Percentiles rank a stretch among this genome's conserved stretches.
phyloP scores from a whole-genome alignment of 2,329 filamentous ascomycete species.

The Lecanoromycetidae sp. region DNA sequence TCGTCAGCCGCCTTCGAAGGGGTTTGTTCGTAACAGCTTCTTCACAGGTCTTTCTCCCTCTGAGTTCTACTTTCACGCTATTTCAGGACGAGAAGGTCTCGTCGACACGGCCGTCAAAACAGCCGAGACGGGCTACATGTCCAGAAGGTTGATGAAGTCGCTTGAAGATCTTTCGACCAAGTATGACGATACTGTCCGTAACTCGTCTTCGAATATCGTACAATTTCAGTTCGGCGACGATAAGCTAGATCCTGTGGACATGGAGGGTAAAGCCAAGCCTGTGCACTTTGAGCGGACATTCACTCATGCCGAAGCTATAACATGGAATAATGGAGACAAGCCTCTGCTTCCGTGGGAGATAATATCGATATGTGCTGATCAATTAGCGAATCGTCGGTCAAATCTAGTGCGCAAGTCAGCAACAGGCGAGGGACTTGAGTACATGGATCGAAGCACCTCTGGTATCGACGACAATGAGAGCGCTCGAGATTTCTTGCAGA shows the following conservation, averaged over 20 bases:
- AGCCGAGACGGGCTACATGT: conserved; percentile 98
- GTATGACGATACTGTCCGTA: conserved; percentile 91
- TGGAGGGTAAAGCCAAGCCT: conserved; percentile 87
- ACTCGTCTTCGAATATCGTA: conserved; percentile 75
- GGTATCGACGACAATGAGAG: conserved; percentile 56
- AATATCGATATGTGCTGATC: conserved; percentile 51
- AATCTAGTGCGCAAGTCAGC: conserved; percentile 53
- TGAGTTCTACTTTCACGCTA: conserved; percentile 96
- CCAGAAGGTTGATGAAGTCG: conserved; percentile 92
- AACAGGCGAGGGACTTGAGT: conserved; percentile 50
- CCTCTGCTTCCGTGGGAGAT: conserved; percentile 67
- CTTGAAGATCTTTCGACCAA: conserved; percentile 86
- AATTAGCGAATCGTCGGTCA: conserved; percentile 55
- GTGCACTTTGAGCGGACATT: conserved; percentile 89
- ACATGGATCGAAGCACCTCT: conserved; percentile 56
- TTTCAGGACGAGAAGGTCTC: conserved; percentile 94
- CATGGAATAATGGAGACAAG: conserved; percentile 64
- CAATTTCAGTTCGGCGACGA: conserved; percentile 98
- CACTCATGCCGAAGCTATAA: conserved; percentile 63
- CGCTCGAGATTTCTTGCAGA: conserved; percentile 66
- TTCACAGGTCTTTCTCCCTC: conserved; percentile 81
- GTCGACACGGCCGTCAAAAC: conserved; percentile 99
- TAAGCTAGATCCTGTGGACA: conserved; percentile 88
- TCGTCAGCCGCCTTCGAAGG: conserved; percentile 84
- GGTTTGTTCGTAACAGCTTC: conserved; percentile 95